Conservation (phyloP, 2,329 filamentous ascomycete genomes). For the Parasarocladium wereldwijsianum region DNA sequence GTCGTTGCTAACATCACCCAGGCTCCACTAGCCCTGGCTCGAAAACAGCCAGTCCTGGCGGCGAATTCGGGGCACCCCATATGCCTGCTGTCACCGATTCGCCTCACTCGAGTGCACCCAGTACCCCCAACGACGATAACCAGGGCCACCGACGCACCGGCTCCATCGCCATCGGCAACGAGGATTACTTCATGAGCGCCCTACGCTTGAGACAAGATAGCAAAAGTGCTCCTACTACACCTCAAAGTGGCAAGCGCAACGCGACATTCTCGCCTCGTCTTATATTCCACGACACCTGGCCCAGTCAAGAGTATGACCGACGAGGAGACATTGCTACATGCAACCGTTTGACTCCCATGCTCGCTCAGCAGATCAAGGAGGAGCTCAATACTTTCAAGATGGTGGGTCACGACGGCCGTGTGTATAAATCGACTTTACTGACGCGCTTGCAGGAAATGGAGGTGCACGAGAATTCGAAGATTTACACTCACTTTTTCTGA, state of each 20-base stretch:
- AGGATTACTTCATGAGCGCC: conserved; percentile 80
- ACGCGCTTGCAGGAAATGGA: conserved; percentile 75
- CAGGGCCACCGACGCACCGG: conserved; percentile 51
- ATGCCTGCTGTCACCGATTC: conserved; percentile 58
- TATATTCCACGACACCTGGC: conserved; percentile 94
- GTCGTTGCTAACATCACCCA: conserved; percentile 20
- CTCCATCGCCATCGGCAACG: conserved; percentile 60
- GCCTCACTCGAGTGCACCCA: conserved; percentile 72
- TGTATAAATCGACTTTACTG: too few species aligned
- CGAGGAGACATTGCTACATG: conserved; percentile 93
- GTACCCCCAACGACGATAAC: conserved; percentile 70
- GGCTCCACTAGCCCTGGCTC: conserved; percentile 47
- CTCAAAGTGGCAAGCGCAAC: conserved; percentile 50
- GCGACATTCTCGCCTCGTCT: conserved; percentile 82
- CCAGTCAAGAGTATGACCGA: conserved; percentile 87
- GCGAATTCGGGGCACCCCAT: conserved; percentile 40
- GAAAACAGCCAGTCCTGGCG: background rate
- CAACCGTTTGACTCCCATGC: conserved; percentile 90
- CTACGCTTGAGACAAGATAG: conserved; percentile 60
- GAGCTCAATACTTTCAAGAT: conserved; percentile 99
- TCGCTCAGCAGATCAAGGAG: conserved; percentile 98
- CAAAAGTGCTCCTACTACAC: conserved; percentile 69
- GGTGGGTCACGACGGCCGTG: conserved; percentile 23
- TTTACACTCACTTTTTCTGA: conserved; percentile 99
- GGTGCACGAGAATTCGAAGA: conserved; percentile 96